phyloP scores from a whole-genome alignment of 495 filamentous ascomycete genomes.

The Hyaloscypha finlandica region DNA sequence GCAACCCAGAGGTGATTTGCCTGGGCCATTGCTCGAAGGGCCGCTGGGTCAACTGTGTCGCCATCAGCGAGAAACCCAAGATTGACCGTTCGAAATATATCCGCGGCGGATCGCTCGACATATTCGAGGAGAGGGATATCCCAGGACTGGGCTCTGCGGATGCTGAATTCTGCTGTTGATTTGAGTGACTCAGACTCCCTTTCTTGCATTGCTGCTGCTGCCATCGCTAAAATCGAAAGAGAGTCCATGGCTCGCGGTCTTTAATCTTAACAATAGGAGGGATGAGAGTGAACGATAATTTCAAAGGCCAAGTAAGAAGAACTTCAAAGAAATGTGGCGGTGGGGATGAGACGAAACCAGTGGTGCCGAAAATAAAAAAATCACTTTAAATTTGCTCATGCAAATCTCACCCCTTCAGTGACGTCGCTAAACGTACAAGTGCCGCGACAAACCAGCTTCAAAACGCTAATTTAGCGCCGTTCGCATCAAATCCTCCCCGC shows the following conservation, averaged over 20 bases:
- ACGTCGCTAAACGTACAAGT: background rate
- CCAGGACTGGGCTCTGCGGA: constrained; percentile 25
- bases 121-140: constrained; percentile 30
- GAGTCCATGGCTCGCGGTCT: constrained; percentile 24
- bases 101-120: constrained; percentile 32
- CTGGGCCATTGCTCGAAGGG: constrained; percentile 17
- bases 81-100: constrained; percentile 27
- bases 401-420: background rate
- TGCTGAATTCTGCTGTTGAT: constrained; percentile 18
- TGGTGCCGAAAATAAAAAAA: background rate
- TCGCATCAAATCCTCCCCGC: too few species aligned
- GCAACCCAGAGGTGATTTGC: constrained; percentile 31
- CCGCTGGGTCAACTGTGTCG: constrained; percentile 19
- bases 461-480: too few species aligned
- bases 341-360: background rate
- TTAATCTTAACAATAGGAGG: background rate
- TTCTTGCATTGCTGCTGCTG: constrained; percentile 26
- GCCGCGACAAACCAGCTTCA: too few species aligned
- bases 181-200: constrained; percentile 17
- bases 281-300: background rate
- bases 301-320: background rate
- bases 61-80: constrained; percentile 25
- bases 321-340: background rate
- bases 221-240: constrained; percentile 30
- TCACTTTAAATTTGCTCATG: background rate